Base-by-base conservation (phyloP, 345 rosid genomes). In the Bruguiera parviflora region DNA sequence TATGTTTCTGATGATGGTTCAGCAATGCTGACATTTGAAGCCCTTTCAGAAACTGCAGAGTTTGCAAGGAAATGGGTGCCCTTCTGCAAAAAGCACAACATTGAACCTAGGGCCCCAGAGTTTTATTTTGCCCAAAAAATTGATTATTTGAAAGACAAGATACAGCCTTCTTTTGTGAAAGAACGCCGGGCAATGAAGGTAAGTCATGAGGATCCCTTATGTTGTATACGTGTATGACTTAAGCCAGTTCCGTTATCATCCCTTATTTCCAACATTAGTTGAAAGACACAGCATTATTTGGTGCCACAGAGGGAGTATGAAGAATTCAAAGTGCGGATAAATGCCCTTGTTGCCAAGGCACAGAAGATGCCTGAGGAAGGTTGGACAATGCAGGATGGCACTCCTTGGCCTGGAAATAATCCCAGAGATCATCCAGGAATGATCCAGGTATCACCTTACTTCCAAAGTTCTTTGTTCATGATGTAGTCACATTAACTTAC, bases 301-400 rank as follows among this genome's bases (percentile, higher is more conserved):
- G 53, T 65, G 55, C 70, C 68, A 29, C 85, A 95, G 99, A 90
- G 99, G 83, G 99, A 96, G 82, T 96, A 96, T 71, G 99, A 96
- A 72, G 99, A 96, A 82, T 96, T 89, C 85, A 96, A 96, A 84
- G 98, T 96, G 77, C 83, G 98, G 69, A 96, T 90, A 79, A 96
- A 96, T 87, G 99, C 99, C 31, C 93, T 92, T 73, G 99, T 96
- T 80, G 91, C 91, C 64, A 96, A 96, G 79, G 99, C 99, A 66
- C 99, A 92, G 67, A 96, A 96, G 83, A 75, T 86, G 89, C 99
- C 99, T 37, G 99, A 96, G 86, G 99, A 96, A 86, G 99, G 99
- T 63, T 96, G 99, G 99, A 96, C 99, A 21, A 96, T 96, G 99
- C 98, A 96, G 81, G 99, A 96, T 84, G 99, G 99, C 62, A 96